Evolutionary conservation across 768 basidiomycete species (phyloP), one percentile per base, ranked within the genome.

Genomic region (Leccinum rimulosum): DNA sequence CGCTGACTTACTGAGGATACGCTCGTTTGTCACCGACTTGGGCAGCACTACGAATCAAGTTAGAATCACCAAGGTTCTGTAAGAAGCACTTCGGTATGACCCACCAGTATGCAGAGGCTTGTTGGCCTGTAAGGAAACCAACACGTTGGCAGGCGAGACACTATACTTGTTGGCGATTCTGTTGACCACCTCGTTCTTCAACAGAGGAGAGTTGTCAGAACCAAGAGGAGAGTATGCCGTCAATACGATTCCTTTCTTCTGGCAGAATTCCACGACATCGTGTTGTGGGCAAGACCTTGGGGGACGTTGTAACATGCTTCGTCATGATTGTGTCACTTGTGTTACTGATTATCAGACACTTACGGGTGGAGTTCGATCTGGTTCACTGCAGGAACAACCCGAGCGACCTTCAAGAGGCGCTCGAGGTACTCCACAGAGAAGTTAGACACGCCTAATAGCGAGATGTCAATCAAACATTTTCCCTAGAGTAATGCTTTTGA

Each of bases 171-270:
- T 74, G 1, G 90, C 89, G 47, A 93, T 78, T 72, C 79, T 79
- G 57, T 73, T 72, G 52, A 93, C 84, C 31, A 83, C 74, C 14
- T 78, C 76, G 69, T 92, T 84, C 50, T 74, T 72, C 62, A 87
- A 76, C 22, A 93, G 79, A 15, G 88, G 90, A 0, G 88, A 85
- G 65, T 82, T 77, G 64, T 86, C 81, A 17, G 86, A 89, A 55
- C 87, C 91, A 2, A 93, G 82, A 10, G 91, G 88, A 1, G 88
- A 93, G 76, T 91, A 93, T 7, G 89, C 88, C 19, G 89, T 87
- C 58, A 90, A 67, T 11, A 80, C 75, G 66, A 94, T 92, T 43
- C 86, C 87, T 66, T 86, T 84, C 51, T 70, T 66, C 47, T 75
- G 70, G 77, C 88, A 88, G 68, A 79, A 85, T 57, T 80, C 77